Base-by-base conservation (phyloP, 495 filamentous ascomycete species). In the Niebla homalea region DNA sequence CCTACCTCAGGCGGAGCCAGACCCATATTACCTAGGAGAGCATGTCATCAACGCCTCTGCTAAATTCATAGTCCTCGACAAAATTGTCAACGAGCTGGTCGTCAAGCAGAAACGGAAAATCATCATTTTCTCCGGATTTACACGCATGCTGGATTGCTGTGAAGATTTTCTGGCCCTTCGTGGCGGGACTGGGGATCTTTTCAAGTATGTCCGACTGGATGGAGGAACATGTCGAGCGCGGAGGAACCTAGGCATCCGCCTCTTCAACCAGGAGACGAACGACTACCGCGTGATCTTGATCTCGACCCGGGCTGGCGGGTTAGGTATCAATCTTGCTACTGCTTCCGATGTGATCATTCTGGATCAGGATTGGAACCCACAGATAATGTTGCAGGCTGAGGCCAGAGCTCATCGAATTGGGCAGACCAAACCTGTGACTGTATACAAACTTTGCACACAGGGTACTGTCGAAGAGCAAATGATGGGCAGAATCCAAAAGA, bases 311-410 rank as follows among this genome's bases (percentile, higher is more conserved):
- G 79, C 81, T 20, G 80, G 81, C 20, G 79, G 81, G 0, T 64
- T 84, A 16, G 81, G 80, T 4, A 70, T 84, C 36, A 85, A 83
- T 52, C 62, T 84, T 0, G 72, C 76, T 3, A 66, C 72, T 29
- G 77, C 80, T 0, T 76, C 71, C 5, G 75, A 77, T 47, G 76
- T 83, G 1, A 66, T 84, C 15, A 79, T 85, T 55, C 59, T 83
- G 3, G 81, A 85, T 37, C 71, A 77, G 42, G 79, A 84, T 51
- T 84, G 77, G 77, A 84, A 84, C 37, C 81, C 80, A 0, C 79
- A 82, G 52, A 66, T 78, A 10, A 78, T 70, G 48, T 53, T 75
- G 3, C 78, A 82, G 52, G 78, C 78, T 0, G 76, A 80, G 54
- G 72, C 77, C 20, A 66, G 78, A 11, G 76, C 76, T 1, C 76